phyloP scores from a whole-genome alignment of 2,329 filamentous ascomycete genomes.

The Colletotrichum lindemuthianum region DNA sequence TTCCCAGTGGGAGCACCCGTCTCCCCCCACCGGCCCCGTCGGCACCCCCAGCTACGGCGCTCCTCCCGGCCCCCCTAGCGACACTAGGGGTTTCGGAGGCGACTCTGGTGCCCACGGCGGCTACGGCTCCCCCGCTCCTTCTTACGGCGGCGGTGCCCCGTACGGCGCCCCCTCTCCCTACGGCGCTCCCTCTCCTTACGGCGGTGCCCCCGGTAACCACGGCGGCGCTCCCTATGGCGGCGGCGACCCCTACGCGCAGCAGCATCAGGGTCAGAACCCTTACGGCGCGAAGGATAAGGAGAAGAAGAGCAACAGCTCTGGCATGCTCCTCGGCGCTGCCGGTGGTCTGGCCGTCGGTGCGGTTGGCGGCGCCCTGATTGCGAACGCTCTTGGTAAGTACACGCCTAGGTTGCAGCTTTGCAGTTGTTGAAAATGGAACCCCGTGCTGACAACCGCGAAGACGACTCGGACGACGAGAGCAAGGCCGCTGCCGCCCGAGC shows the following conservation, averaged over 20 bases:
- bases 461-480: constrained; percentile 36
- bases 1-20: constrained; percentile 72
- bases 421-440: neutral
- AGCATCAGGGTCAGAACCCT: constrained; percentile 24
- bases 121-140: constrained; percentile 35
- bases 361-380: constrained; percentile 67
- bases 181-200: constrained; percentile 26
- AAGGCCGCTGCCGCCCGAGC: constrained; percentile 34
- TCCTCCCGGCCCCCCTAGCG: constrained; percentile 20
- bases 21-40: constrained; percentile 28
- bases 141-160: constrained; percentile 22
- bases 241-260: constrained; percentile 37
- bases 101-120: constrained; percentile 33
- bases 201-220: constrained; percentile 21
- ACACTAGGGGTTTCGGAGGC: constrained; percentile 35
- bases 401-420: neutral
- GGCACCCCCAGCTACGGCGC: constrained; percentile 25
- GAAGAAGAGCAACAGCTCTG: constrained; percentile 59
- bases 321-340: constrained; percentile 67
- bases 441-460: constrained; percentile 2
- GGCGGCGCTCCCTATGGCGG: constrained; percentile 28
- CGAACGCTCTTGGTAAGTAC: constrained; percentile 63
- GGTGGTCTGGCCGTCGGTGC: constrained; percentile 68
- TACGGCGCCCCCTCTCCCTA: constrained; percentile 29
- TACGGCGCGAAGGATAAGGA: constrained; percentile 44